These are phyloP conservation scores for Pythium biforme DNA, from an alignment of 352 stramenopile species.

Conservation along the genomic window DNA sequence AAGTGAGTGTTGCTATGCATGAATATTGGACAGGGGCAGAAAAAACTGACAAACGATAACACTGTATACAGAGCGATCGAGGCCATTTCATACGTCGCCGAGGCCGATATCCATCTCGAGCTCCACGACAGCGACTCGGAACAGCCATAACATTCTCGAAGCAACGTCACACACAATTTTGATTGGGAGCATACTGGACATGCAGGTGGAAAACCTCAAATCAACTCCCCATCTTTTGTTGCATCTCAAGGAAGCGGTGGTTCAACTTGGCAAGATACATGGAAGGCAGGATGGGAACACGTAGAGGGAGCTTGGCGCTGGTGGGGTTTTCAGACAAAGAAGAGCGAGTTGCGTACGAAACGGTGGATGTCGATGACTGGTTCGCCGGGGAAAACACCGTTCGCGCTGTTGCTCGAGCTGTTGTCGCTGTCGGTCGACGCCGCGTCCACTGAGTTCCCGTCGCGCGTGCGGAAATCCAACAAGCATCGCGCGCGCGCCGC, in stretches of 20 bases:
- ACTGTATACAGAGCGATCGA: conserved; percentile 82
- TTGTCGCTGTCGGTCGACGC: conserved; percentile 22
- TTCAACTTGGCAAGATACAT: background rate
- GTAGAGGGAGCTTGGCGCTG: background rate
- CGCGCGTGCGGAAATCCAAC: conserved; percentile 1
- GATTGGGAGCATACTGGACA: background rate
- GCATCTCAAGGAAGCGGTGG: background rate
- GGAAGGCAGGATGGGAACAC: background rate
- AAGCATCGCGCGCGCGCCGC: conserved; percentile 1
- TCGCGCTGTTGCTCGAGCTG: conserved; percentile 8
- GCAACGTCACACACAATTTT: background rate
- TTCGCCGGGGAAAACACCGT: background rate
- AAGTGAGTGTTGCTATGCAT: conserved; percentile 38
- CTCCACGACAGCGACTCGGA: conserved; percentile 34
- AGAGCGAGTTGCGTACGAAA: conserved; percentile 19
- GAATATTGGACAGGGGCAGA: background rate
- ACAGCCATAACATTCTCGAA: background rate
- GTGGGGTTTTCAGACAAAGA: conserved; percentile 25
- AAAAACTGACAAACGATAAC: no score
- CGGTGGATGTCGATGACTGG: conserved; percentile 17
- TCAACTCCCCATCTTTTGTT: background rate
- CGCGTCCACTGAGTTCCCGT: background rate
- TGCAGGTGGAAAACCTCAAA: background rate
- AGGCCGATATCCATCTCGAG: conserved; percentile 84
- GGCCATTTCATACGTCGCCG: conserved; percentile 69